These are phyloP conservation scores for Lentinus tigrinus DNA, from an alignment of 768 basidiomycete genomes.

Conservation along the genomic window DNA sequence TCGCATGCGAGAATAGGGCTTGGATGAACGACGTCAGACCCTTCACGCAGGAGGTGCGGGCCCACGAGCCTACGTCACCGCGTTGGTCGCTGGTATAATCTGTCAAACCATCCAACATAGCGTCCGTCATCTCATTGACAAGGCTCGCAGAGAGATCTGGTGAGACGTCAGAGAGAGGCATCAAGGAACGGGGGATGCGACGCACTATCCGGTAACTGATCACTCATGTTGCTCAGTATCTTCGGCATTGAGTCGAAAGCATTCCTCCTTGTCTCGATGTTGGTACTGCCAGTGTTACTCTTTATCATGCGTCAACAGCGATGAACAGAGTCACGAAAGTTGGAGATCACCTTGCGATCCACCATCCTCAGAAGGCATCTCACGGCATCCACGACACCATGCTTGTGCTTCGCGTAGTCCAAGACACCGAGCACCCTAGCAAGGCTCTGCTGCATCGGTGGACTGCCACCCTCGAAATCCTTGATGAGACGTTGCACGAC, in stretches of 20 bases:
- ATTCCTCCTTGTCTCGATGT: constrained; percentile 61
- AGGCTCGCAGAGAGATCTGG: constrained; percentile 49
- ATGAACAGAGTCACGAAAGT: constrained; percentile 15
- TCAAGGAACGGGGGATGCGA: background rate
- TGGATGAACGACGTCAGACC: constrained; percentile 57
- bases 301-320: constrained; percentile 20
- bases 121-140: constrained; percentile 50
- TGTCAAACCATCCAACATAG: constrained; percentile 67
- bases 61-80: constrained; percentile 97
- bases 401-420: constrained; percentile 57
- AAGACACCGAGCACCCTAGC: constrained; percentile 67
- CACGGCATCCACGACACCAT: constrained; percentile 54
- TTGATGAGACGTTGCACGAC: constrained; percentile 65
- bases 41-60: constrained; percentile 74
- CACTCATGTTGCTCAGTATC: constrained; percentile 45
- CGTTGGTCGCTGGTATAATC: constrained; percentile 95
- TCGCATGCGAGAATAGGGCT: constrained; percentile 48
- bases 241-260: constrained; percentile 48
- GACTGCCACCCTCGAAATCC: constrained; percentile 53
- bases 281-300: constrained; percentile 37
- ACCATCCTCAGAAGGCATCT: constrained; percentile 60
- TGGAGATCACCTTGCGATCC: constrained; percentile 54
- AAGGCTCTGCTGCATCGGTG: constrained; percentile 68
- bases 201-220: constrained; percentile 45
- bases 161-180: constrained; percentile 4